phyloP scores from a whole-genome alignment of 495 filamentous ascomycete genomes.

The Neurospora sp. region DNA sequence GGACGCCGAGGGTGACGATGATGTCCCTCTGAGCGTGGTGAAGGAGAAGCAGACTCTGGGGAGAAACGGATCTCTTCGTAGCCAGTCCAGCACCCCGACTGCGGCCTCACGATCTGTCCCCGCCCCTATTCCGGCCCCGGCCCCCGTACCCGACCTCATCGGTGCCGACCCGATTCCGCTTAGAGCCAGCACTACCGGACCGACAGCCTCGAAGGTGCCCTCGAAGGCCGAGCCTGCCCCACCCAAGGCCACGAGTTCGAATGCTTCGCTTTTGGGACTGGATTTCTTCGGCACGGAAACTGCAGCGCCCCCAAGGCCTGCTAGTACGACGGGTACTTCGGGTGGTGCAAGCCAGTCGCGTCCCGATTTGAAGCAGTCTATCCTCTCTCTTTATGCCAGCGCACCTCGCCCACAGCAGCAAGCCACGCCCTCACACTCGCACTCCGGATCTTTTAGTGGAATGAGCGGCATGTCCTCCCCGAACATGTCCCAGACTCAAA shows the following conservation, averaged over 20 bases:
- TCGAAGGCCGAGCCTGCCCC: slow-evolving; percentile 54
- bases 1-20: slow-evolving; percentile 73
- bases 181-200: slow-evolving; percentile 47
- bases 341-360: slow-evolving; percentile 56
- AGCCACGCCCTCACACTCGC: slow-evolving; percentile 31
- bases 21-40: slow-evolving; percentile 52
- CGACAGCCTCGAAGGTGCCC: slow-evolving; percentile 57
- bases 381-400: slow-evolving; percentile 87
- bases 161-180: slow-evolving; percentile 35
- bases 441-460: slow-evolving; percentile 40
- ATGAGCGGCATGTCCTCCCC: slow-evolving; percentile 42
- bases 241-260: slow-evolving; percentile 40
- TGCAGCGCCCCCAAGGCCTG: slow-evolving; percentile 56
- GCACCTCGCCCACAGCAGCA: slow-evolving; percentile 59
- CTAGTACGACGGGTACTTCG: slow-evolving; percentile 56
- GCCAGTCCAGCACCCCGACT: slow-evolving; percentile 28
- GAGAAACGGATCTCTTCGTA: slow-evolving; percentile 35
- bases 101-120: slow-evolving; percentile 16
- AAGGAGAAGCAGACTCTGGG: slow-evolving; percentile 48
- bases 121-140: slow-evolving; percentile 2
- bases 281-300: slow-evolving; percentile 79
- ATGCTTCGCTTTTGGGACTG: slow-evolving; percentile 87
- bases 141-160: slow-evolving; percentile 39
- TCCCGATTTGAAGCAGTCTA: slow-evolving; percentile 93
- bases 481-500: slow-evolving; percentile 30